Evolutionary conservation across 2,329 filamentous ascomycete species (phyloP).

Genomic region (Fusarium vanettenii): DNA sequence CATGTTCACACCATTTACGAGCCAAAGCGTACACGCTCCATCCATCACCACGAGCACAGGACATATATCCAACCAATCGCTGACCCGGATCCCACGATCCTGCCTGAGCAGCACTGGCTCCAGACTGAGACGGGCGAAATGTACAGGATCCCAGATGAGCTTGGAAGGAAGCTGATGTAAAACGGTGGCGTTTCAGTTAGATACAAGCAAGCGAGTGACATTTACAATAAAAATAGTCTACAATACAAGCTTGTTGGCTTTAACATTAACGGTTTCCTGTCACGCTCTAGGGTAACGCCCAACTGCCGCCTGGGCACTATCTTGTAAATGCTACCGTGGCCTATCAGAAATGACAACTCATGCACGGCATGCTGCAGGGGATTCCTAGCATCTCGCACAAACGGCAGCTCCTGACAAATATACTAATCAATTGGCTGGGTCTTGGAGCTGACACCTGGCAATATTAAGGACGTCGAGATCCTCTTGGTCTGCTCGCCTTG

Average conservation of each 20-base stretch:
- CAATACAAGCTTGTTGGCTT: not conserved
- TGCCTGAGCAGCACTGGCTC: slow-evolving; percentile 39
- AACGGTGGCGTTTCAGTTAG: not conserved
- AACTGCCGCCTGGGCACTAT: not conserved
- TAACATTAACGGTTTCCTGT: not conserved
- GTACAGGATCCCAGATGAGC: slow-evolving; percentile 40
- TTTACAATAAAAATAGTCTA: not conserved
- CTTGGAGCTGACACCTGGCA: not conserved
- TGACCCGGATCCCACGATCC: slow-evolving; percentile 34
- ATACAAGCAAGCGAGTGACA: slow-evolving; percentile 12
- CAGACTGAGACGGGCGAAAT: slow-evolving; percentile 41
- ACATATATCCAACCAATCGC: slow-evolving; percentile 39
- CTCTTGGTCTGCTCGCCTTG: slow-evolving; percentile 1
- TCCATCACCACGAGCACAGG: slow-evolving; percentile 39
- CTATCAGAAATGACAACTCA: slow-evolving; percentile 8
- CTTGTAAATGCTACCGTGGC: slow-evolving; percentile 9
- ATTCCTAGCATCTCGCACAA: not conserved
- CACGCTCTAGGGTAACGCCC: not conserved
- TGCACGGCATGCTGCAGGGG: not conserved
- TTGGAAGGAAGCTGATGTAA: slow-evolving; percentile 29
- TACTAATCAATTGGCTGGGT: not conserved
- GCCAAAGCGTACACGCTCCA: slow-evolving; percentile 34
- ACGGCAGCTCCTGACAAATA: not conserved
- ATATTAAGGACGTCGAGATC: slow-evolving; percentile 36
- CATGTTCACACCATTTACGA: slow-evolving; percentile 39